Evolutionary conservation across 805 yeast species (phyloP).

Genomic region (Cyberlindnera nakhonratchasimensis): DNA sequence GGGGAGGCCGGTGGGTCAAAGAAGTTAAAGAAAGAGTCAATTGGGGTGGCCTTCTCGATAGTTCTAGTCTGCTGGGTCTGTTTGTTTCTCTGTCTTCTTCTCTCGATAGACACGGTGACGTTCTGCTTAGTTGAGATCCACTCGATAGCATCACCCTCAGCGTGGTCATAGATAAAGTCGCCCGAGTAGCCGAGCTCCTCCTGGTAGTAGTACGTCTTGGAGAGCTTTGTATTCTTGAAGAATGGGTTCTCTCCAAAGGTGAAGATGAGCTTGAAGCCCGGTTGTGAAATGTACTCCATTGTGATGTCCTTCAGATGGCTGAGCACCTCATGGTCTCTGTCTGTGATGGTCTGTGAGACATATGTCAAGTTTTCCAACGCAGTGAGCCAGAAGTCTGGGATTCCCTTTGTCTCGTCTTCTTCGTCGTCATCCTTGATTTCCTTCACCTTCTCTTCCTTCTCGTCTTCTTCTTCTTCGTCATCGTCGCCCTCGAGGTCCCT

Average conservation of each 20-base stretch:
- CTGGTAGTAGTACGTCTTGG: slow-evolving; percentile 90
- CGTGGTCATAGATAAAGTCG: slow-evolving; percentile 95
- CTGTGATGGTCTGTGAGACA: slow-evolving; percentile 80
- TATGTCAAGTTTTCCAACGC: slow-evolving; percentile 84
- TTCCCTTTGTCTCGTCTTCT: slow-evolving; percentile 56
- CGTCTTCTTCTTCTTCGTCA: slow-evolving; percentile 34
- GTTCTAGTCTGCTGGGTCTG: slow-evolving; percentile 95
- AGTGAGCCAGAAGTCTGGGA: slow-evolving; percentile 96
- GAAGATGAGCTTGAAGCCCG: slow-evolving; percentile 87
- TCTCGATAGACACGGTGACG: slow-evolving; percentile 82
- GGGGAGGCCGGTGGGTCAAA: slow-evolving; percentile 89
- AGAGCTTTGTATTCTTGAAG: slow-evolving; percentile 67
- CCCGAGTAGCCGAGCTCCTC: slow-evolving; percentile 93
- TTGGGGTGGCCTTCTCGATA: slow-evolving; percentile 90
- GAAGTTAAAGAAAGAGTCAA: slow-evolving; percentile 92
- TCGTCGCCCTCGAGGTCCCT: slow-evolving; percentile 48
- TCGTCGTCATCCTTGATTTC: slow-evolving; percentile 30
- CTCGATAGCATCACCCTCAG: slow-evolving; percentile 81
- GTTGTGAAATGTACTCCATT: slow-evolving; percentile 73
- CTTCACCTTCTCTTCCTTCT: slow-evolving; percentile 40
- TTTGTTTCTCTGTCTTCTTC: slow-evolving; percentile 96
- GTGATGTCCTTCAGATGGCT: slow-evolving; percentile 64
- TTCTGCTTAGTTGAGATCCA: slow-evolving; percentile 82
- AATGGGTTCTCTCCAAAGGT: slow-evolving; percentile 74
- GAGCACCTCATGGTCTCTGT: slow-evolving; percentile 84